Conservation (phyloP, 108 stramenopile genomes). For the Seminavis robusta region DNA sequence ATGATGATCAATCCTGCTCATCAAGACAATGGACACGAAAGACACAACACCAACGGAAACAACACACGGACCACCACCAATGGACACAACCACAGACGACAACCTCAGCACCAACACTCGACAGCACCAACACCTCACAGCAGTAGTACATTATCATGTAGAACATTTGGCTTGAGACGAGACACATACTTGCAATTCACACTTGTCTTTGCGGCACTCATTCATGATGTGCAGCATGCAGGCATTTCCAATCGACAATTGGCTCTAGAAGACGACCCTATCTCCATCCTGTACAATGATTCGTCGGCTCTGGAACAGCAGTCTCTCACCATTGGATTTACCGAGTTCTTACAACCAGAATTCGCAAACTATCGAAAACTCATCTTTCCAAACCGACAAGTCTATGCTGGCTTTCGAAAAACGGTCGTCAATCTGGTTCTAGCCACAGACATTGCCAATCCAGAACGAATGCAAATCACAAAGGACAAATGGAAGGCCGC, state of each 20-base stretch:
- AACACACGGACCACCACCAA: no score
- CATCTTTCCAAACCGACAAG: conserved; percentile 21
- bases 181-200: conserved; percentile 37
- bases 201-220: conserved; percentile 47
- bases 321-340: conserved; percentile 47
- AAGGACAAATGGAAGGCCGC: conserved; percentile 53
- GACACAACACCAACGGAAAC: not conserved
- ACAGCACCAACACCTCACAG: not conserved
- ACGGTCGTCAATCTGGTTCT: conserved; percentile 47
- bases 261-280: conserved; percentile 11
- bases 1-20: conserved; percentile 28
- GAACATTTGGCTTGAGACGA: conserved; percentile 39
- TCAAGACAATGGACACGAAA: not conserved
- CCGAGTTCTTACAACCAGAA: conserved; percentile 21
- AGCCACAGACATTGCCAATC: conserved; percentile 52
- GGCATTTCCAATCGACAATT: conserved; percentile 30
- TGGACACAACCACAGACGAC: no score
- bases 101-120: no score
- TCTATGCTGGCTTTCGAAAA: conserved; percentile 42
- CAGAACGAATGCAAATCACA: conserved; percentile 38
- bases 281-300: conserved; percentile 54
- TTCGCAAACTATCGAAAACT: conserved; percentile 16
- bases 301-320: conserved; percentile 46
- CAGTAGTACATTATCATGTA: no score
- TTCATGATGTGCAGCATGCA: conserved; percentile 53